Conservation (phyloP, 352 stramenopile species). For the Globisporangium spinosum region DNA sequence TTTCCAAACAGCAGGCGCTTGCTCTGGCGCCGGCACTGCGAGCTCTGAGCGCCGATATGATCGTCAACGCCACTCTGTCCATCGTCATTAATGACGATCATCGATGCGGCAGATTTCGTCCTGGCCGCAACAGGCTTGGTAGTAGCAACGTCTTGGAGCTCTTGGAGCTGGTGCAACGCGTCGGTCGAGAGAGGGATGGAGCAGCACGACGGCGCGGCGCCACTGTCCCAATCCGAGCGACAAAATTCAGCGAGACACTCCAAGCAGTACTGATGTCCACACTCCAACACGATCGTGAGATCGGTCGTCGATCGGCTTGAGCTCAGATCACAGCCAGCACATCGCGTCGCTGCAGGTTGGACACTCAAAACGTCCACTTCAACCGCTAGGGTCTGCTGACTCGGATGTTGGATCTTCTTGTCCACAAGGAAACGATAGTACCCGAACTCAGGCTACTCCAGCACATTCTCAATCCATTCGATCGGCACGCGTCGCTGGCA, state of each 20-base stretch:
- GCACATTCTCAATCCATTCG: conserved; percentile 26
- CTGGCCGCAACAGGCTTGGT: background rate
- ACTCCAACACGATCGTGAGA: background rate
- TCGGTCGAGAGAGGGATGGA: background rate
- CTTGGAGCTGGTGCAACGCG: background rate
- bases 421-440: conserved; percentile 42
- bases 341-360: background rate
- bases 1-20: conserved; percentile 1
- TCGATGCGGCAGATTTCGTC: background rate
- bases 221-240: background rate
- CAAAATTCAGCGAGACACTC: background rate
- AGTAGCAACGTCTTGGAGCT: background rate
- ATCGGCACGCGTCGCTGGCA: conserved; percentile 30
- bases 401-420: background rate
- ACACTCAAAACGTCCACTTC: background rate
- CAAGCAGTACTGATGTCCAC: background rate
- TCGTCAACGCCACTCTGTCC: background rate
- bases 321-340: background rate
- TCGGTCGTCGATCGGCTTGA: background rate
- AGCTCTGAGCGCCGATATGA: background rate
- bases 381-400: background rate
- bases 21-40: background rate
- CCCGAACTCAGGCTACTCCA: conserved; percentile 31
- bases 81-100: conserved; percentile 13
- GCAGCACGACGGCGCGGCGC: background rate